These are phyloP conservation scores for Fraxinus velutina DNA, from an alignment of 305 asterid genomes.

Conservation along the genomic window DNA sequence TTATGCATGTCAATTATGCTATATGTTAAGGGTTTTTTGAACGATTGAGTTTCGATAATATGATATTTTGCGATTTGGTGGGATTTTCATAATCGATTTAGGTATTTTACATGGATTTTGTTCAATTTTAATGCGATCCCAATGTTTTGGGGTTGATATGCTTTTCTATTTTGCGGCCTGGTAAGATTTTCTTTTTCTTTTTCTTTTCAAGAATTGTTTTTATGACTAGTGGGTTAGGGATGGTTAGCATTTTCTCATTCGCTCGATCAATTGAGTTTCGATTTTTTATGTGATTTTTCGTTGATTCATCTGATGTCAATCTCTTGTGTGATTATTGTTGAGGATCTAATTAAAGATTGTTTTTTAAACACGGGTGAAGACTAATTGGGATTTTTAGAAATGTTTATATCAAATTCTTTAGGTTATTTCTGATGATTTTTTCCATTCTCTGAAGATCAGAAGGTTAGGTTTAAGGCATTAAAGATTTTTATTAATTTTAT, in stretches of 20 bases:
- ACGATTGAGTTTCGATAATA: not conserved
- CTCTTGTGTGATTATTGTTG: not conserved
- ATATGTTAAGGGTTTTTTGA: not conserved
- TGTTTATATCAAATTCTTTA: not conserved
- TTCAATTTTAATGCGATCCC: not conserved
- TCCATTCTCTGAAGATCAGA: not conserved
- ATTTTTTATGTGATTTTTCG: not conserved
- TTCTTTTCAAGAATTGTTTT: not conserved
- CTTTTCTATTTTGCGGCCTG: not conserved
- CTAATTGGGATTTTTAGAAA: not conserved
- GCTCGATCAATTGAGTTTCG: not conserved
- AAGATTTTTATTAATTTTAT: not conserved
- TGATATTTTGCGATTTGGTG: not conserved
- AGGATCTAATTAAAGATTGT: not conserved
- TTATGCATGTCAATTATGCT: not conserved
- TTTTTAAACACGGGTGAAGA: not conserved
- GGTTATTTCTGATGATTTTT: not conserved
- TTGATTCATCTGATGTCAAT: constrained; percentile 1
- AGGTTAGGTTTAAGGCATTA: not conserved
- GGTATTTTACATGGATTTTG: not conserved
- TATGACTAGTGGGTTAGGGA: not conserved
- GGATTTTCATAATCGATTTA: not conserved
- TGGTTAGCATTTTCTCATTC: not conserved
- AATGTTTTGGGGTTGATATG: not conserved
- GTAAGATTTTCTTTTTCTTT: not conserved